Percentiles rank a stretch among this genome's conserved stretches.
Conservation (phyloP, 2,329 filamentous ascomycete species). For the Calonectria pseudoreteaudii region DNA sequence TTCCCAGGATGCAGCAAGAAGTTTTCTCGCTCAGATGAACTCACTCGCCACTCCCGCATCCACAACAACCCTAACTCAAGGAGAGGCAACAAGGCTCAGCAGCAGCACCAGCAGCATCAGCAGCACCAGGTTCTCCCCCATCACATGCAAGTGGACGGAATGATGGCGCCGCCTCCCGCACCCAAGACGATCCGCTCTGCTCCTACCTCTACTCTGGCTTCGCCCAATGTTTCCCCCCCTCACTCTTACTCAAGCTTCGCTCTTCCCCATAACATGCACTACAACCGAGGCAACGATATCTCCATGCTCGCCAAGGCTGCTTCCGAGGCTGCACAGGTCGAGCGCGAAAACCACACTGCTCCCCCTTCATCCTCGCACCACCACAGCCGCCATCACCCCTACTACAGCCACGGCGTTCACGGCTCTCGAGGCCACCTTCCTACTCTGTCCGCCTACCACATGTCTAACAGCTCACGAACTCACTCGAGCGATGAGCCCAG, state of each 20-base stretch:
- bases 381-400: conserved; percentile 64
- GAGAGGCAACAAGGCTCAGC: conserved; percentile 84
- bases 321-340: conserved; percentile 70
- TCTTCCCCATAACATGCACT: conserved; percentile 61
- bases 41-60: conserved; percentile 96
- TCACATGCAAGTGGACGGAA: conserved; percentile 66
- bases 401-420: conserved; percentile 62
- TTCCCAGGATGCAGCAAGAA: conserved; percentile 97
- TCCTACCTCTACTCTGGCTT: conserved; percentile 85
- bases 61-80: conserved; percentile 99
- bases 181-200: conserved; percentile 89
- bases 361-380: conserved; percentile 52
- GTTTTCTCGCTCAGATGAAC: conserved; percentile 95
- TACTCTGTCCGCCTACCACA: conserved; percentile 88
- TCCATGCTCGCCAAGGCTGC: conserved; percentile 71
- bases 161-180: conserved; percentile 82
- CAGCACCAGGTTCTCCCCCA: conserved; percentile 54
- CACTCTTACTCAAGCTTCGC: conserved; percentile 85
- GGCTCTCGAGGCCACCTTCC: conserved; percentile 73
- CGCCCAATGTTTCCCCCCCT: conserved; percentile 96
- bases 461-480: conserved; percentile 76
- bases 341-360: conserved; percentile 65
- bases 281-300: conserved; percentile 65
- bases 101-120: conserved; percentile 52
- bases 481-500: conserved; percentile 83